Conservation (phyloP, 768 basidiomycete species). For the Boletus subparvulus region DNA sequence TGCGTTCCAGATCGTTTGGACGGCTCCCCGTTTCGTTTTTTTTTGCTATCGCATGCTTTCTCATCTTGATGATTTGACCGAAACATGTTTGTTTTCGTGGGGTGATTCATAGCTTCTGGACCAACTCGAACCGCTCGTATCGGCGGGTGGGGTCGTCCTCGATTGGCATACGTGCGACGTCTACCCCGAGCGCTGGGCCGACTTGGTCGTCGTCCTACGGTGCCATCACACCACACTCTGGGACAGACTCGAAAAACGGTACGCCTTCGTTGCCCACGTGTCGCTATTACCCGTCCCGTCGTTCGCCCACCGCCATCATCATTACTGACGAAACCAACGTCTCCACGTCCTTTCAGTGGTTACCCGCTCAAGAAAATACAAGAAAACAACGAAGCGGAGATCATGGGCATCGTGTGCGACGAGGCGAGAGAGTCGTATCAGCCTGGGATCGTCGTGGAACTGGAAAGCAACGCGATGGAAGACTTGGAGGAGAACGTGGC, state of each 20-base stretch:
- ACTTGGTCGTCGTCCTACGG: constrained; percentile 88
- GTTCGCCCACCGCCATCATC: neutral
- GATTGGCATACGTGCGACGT: constrained; percentile 95
- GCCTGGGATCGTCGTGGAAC: constrained; percentile 81
- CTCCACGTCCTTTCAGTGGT: constrained; percentile 45
- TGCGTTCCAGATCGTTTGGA: constrained; percentile 32
- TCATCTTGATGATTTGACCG: neutral
- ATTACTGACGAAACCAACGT: neutral
- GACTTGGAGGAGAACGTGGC: constrained; percentile 87
- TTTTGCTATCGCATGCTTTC: neutral
- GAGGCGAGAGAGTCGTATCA: constrained; percentile 89
- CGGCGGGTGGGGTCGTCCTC: constrained; percentile 76
- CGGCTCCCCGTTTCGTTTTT: too few relatives aligned
- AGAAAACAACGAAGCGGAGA: constrained; percentile 98
- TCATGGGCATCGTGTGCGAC: constrained; percentile 88
- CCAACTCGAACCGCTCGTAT: constrained; percentile 72
- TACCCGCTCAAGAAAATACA: constrained; percentile 93
- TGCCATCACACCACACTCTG: constrained; percentile 88
- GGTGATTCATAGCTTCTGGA: constrained; percentile 66
- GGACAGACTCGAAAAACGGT: constrained; percentile 91
- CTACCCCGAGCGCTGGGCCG: constrained; percentile 96
- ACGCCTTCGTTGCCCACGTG: neutral
- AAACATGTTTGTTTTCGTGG: neutral
- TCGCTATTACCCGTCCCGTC: neutral
- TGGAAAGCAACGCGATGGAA: constrained; percentile 71